Evolutionary conservation across 2,329 filamentous ascomycete species (phyloP).

Genomic region (Dendrostoma leiphaemia): DNA sequence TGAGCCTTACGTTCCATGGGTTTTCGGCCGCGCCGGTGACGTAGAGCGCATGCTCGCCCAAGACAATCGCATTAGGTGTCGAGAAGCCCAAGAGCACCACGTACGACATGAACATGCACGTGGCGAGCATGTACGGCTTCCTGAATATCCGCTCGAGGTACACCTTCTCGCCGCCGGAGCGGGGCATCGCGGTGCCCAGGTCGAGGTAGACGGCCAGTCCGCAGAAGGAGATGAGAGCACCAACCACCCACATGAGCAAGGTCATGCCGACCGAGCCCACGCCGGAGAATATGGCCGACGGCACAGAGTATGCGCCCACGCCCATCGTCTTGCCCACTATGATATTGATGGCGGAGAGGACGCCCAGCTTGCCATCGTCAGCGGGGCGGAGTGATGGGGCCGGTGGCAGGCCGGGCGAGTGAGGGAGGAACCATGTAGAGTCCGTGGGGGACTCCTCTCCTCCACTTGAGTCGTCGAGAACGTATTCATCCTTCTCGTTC

Average conservation of each 20-base stretch:
- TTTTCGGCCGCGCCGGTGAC: slow-evolving; percentile 36
- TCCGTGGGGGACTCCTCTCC: slow-evolving; percentile 21
- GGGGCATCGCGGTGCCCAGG: slow-evolving; percentile 42
- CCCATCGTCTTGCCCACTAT: slow-evolving; percentile 39
- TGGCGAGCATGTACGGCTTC: slow-evolving; percentile 49
- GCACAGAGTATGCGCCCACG: slow-evolving; percentile 52
- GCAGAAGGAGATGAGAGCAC: slow-evolving; percentile 42
- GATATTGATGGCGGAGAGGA: slow-evolving; percentile 35
- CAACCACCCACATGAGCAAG: slow-evolving; percentile 54
- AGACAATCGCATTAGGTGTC: slow-evolving; percentile 49
- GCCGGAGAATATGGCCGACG: slow-evolving; percentile 53
- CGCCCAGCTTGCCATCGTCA: slow-evolving; percentile 32
- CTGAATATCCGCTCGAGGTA: slow-evolving; percentile 53
- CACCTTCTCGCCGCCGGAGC: slow-evolving; percentile 49
- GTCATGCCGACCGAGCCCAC: slow-evolving; percentile 54
- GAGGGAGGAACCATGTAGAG: slow-evolving; percentile 24
- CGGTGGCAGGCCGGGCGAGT: slow-evolving; percentile 18
- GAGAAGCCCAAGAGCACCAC: slow-evolving; percentile 49
- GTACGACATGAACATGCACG: slow-evolving; percentile 52
- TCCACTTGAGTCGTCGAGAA: slow-evolving; percentile 16
- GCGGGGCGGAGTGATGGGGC: background rate
- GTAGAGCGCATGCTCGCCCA: slow-evolving; percentile 50
- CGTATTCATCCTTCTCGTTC: slow-evolving; percentile 14
- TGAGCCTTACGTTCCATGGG: slow-evolving; percentile 47
- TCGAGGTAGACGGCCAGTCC: slow-evolving; percentile 45